Percentiles rank a stretch among this genome's conserved stretches.
Conservation (phyloP, 1,284 basidiomycete species). For the Melampsora abietis-canadensis region DNA sequence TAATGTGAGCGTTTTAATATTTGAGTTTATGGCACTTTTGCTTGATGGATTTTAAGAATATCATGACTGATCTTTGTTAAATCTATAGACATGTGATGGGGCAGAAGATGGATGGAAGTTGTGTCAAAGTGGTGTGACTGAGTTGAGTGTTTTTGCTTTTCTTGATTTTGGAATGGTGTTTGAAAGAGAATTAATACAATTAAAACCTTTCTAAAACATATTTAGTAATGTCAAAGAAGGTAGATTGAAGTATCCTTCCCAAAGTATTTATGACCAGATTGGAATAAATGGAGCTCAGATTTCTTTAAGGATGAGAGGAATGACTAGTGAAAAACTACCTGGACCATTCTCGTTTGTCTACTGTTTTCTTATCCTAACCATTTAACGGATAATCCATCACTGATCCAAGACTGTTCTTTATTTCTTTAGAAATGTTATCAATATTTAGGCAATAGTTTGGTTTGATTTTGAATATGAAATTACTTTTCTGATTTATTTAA, state of each 20-base stretch:
- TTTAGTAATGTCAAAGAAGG: conserved; percentile 35
- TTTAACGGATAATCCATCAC: background rate
- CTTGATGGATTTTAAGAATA: background rate
- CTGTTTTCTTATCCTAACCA: background rate
- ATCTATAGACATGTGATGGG: background rate
- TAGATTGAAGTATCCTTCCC: conserved; percentile 24
- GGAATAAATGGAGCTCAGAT: background rate
- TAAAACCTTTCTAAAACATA: background rate
- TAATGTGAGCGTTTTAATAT: background rate
- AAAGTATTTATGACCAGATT: conserved; percentile 12
- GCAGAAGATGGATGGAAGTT: conserved; percentile 29
- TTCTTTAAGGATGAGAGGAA: conserved; percentile 29
- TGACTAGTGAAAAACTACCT: conserved; percentile 7
- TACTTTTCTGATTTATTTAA: too few species aligned
- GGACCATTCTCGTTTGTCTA: conserved; percentile 34
- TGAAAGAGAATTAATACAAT: background rate
- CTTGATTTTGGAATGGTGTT: background rate
- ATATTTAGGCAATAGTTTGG: background rate
- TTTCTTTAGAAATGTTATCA: conserved; percentile 1
- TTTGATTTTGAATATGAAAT: background rate
- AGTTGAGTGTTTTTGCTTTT: conserved; percentile 2
- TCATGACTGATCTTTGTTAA: background rate
- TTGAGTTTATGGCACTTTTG: background rate
- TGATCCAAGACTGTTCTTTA: background rate
- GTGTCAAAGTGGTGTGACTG: conserved; percentile 28